Conservation (phyloP, 1,139 yeast genomes). For the Suhomyces coccinellae region DNA sequence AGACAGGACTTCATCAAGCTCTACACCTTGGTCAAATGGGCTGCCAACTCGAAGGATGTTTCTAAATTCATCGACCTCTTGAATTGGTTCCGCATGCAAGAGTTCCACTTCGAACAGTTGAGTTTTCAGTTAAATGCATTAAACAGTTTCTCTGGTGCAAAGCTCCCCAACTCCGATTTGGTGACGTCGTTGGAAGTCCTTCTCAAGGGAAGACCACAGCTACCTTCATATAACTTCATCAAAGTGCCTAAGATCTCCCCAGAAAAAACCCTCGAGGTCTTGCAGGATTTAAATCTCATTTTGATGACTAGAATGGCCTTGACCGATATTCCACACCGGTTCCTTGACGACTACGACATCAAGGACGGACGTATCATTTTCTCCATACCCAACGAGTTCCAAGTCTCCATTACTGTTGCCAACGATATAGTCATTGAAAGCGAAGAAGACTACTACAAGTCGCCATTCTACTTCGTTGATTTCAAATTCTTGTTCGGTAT, state of each 20-base stretch:
- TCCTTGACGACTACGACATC: slow-evolving; percentile 57
- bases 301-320: slow-evolving; percentile 75
- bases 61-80: slow-evolving; percentile 77
- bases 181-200: slow-evolving; percentile 85
- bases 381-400: slow-evolving; percentile 62
- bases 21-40: slow-evolving; percentile 87
- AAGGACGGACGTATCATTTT: slow-evolving; percentile 78
- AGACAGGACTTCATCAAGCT: slow-evolving; percentile 82
- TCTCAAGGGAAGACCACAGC: slow-evolving; percentile 72
- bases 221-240: slow-evolving; percentile 65
- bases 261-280: slow-evolving; percentile 57
- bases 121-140: slow-evolving; percentile 52
- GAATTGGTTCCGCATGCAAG: slow-evolving; percentile 78
- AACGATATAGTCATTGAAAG: slow-evolving; percentile 50
- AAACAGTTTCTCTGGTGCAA: slow-evolving; percentile 77
- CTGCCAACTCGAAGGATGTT: slow-evolving; percentile 68
- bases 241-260: slow-evolving; percentile 54
- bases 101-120: slow-evolving; percentile 66
- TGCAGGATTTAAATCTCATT: slow-evolving; percentile 70
- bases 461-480: slow-evolving; percentile 78
- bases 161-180: slow-evolving; percentile 85
- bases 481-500: slow-evolving; percentile 63
- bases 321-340: slow-evolving; percentile 61
- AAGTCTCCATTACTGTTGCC: slow-evolving; percentile 69
- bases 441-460: slow-evolving; percentile 36